Evolutionary conservation across 345 rosid genomes (phyloP), one percentile per base, ranked within the genome.

Genomic region (Mercurialis annua): DNA sequence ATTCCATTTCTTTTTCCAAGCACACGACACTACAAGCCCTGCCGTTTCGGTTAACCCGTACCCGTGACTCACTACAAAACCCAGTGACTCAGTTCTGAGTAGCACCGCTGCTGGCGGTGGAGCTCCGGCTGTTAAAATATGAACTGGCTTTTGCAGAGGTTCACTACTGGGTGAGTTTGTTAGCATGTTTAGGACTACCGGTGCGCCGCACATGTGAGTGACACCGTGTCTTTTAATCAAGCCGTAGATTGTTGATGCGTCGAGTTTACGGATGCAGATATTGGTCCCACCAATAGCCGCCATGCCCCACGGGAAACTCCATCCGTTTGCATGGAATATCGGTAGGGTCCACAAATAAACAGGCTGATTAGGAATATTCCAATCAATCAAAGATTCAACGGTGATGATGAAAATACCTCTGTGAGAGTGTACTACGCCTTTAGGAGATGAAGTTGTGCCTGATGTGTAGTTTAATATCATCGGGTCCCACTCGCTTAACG

Each of bases 171-270:
- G 64, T 4, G 72, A 44, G 43, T 47, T 47, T 26, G 77, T 54
- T 17, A 73, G 63, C 72, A 73, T 73, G 72, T 54, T 73, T 15
- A 73, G 53, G 40, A 73, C 77, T 24, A 73, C 72, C 0, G 77
- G 77, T 7, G 72, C 77, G 4, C 68, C 77, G 5, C 77, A 67
- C 77, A 73, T 73, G 77, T 73, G 77, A 49, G 72, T 73, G 64
- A 73, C 64, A 0, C 69, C 42, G 64, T 67, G 73, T 15, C 46
- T 15, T 1, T 62, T 46, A 65, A 73, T 73, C 64, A 73, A 50
- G 33, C 34, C 63, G 64, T 33, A 62, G 53, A 62, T 62, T 0
- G 58, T 63, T 0, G 69, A 8, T 2, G 42, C 72, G n/a, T 67
- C 72, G 20, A 73, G 21, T 73, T n/a, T 55, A 0, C 77, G 69